Evolutionary conservation across 495 filamentous ascomycete species (phyloP), one percentile per base, ranked within the genome.

Genomic region (Pseudoneurospora amorphoporcata): DNA sequence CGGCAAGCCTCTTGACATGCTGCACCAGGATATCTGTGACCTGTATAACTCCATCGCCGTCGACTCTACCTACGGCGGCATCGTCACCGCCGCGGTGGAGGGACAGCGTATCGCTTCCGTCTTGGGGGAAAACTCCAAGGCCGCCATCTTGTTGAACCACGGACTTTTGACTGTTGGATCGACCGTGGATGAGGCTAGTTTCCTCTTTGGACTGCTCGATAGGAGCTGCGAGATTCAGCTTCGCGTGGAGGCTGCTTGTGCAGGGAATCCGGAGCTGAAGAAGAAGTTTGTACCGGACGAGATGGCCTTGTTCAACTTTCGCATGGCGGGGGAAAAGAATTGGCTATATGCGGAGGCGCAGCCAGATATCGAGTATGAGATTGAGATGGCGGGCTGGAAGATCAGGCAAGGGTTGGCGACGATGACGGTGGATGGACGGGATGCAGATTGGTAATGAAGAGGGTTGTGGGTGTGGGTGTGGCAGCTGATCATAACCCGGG

Each of bases 111-210:
- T 90, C 74, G 85, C 87, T 16, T 70, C 75, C 19, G 80, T 83
- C 39, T 79, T 90, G 2, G 87, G 86, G 0, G 40, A 69, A 35
- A 76, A 76, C 29, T 84, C 83, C 69, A 87, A 84, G 75, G 83
- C 76, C 7, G 79, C 82, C 16, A 85, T 89, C 10, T 81, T 89
- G 9, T 78, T 83, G 72, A 88, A 89, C 70, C 88, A 89, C 74
- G 87, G 87, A 0, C 76, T 89, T 16, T 75, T 89, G 39, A 88
- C 86, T 0, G 86, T 85, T 4, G 87, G 87, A 2, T 45, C 74
- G 12, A 88, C 85, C 0, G 85, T 88, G 0, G 87, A 88, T 78
- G 87, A 88, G 75, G 87, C 86, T 3, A 86, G 82, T 10, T 88
- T 82, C 75, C 75, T 87, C 14, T 89, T 89, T 71, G 81, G 82